Evolutionary conservation across 768 basidiomycete genomes (phyloP), one percentile per base, ranked within the genome.

Genomic region (Psilocybe subaeruginosa): DNA sequence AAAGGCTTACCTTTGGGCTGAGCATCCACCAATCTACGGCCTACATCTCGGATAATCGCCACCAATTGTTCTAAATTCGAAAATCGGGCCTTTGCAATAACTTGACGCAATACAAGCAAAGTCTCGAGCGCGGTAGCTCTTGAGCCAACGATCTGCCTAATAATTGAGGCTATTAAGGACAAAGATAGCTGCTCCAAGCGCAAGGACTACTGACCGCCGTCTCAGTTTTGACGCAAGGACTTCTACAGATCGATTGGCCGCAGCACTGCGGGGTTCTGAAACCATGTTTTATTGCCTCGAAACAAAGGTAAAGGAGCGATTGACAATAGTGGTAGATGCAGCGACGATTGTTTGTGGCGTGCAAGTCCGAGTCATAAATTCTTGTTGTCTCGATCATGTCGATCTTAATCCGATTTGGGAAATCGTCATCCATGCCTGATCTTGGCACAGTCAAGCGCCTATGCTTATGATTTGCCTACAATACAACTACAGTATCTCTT

Each of bases 81-180:
- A 68, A 97, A 97, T 51, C 86, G 86, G 7, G 93, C 92, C 67
- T 87, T 89, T 2, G 95, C 86, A 14, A 99, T 89, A 63, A 98
- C 92, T 68, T 95, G 93, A 31, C 94, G 87, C 29, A 99, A 80
- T 16, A 98, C 88, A 23, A 91, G 83, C 5, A 95, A 81, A 0
- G 96, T 98, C 73, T 97, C 95, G 3, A 97, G 75, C 0, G 97
- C 95, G 1, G 96, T 88, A 56, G 89, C 85, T 59, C 91, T 86
- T 9, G 97, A 96, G 31, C 97, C 97, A 60, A 97, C 87, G 51
- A 99, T 81, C 76, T 97, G 95, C 65, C 95, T 97, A 72, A 56
- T 51, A 66, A 66, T 35, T 63, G 55, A 59, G 35, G 62, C 66
- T 60, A 56, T 58, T 64, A 50, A 61, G 46, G 48, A 49, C 47